Base-by-base conservation (phyloP, 768 basidiomycete species). In the Pleurotus citrinopileatus region DNA sequence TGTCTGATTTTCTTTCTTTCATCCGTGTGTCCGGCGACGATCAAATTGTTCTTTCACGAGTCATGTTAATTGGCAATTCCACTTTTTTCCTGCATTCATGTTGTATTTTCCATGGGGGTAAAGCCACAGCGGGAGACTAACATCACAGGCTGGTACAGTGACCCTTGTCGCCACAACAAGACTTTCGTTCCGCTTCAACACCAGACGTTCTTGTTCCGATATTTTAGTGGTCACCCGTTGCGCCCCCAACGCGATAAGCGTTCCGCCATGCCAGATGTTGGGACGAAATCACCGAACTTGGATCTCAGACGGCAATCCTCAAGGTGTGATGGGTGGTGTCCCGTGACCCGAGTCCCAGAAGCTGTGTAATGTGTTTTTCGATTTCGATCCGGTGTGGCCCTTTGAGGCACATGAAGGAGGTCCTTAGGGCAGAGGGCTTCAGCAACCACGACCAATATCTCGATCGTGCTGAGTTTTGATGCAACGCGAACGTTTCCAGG, bases 311-410 rank as follows among this genome's bases (percentile, higher is more conserved):
- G 48, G 34, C 48, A 37, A 51, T 44, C 43, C 43, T 44, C 25
- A 23, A 25, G 43, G 43, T 26, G 32, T 51, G 48, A 48, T 34
- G n/a, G 34, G 17, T 36, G 19, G 48, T 25, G 48, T 51, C 48
- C 22, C 48, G 48, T 51, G 48, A 51, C 48, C n/a, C 19, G 28
- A 19, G n/a, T 10, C 6, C 32, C 32, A 34, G 34, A 51, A 51
- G 48, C 48, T 51, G 48, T 51, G 48, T 51, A 51, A 23, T 51
- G 48, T 51, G 48, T 51, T 51, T 34, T 50, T 51, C 48, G 34
- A 51, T 38, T 51, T 51, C 48, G 48, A 51, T 51, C 48, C 48
- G 48, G 48, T 29, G 48, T 51, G 29, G 48, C 48, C 48, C 48
- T 51, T 51, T 37, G 48, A 51, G 48, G 48, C 48, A 51, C 48